phyloP scores from a whole-genome alignment of 1,284 basidiomycete genomes.

The Rhizoctonia solani region DNA sequence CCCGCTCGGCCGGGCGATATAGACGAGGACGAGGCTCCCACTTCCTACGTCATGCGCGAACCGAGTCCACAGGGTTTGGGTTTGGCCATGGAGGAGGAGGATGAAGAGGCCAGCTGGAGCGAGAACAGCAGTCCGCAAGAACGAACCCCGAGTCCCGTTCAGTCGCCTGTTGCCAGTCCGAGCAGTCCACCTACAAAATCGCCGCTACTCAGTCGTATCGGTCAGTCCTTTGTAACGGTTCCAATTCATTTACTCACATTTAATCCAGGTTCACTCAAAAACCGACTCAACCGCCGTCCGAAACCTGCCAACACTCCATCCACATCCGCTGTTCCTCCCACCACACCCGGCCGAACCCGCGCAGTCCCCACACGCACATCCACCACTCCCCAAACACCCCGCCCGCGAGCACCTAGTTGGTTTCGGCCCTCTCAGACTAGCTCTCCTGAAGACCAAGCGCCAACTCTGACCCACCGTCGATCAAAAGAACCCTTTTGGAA shows the following conservation, averaged over 20 bases:
- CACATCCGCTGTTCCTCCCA: not conserved
- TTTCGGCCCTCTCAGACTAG: constrained; percentile 17
- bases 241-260: not conserved
- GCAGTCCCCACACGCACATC: not conserved
- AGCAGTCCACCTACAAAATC: constrained; percentile 37
- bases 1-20: constrained; percentile 29
- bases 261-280: constrained; percentile 24
- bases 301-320: not conserved
- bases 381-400: constrained; percentile 1
- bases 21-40: constrained; percentile 11
- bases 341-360: constrained; percentile 20
- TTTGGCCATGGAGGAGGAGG: constrained; percentile 26
- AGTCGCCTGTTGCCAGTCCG: constrained; percentile 24
- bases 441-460: constrained; percentile 6
- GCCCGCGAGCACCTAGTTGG: not conserved
- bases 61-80: constrained; percentile 23
- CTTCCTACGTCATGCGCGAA: constrained; percentile 17
- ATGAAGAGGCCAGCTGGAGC: constrained; percentile 29
- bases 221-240: constrained; percentile 11
- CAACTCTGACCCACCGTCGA: not conserved
- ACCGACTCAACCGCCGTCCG: constrained; percentile 7
- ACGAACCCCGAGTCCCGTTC: constrained; percentile 17
- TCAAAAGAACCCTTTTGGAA: constrained; percentile 29
- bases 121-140: constrained; percentile 23
- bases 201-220: constrained; percentile 37